Base-by-base conservation (phyloP, 2,329 filamentous ascomycete genomes). In the Penicillium rolfsii region DNA sequence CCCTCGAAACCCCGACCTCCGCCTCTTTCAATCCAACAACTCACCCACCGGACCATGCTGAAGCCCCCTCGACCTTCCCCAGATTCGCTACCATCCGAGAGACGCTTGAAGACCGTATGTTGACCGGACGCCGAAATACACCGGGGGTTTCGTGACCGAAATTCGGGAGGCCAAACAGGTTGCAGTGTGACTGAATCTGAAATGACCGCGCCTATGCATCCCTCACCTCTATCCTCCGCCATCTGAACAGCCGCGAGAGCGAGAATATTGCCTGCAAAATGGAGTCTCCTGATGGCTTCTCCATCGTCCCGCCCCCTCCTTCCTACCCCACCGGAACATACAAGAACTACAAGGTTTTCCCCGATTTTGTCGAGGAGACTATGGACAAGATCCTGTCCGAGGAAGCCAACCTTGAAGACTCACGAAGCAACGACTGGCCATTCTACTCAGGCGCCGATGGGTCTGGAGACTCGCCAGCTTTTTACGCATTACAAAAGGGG, bases 361-460 rank as follows among this genome's bases (percentile, higher is more conserved):
- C 63, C n/a, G 63, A 67, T 16, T 58, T 61, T 2, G 43, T 62
- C 35, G 59, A 64, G 3, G 61, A 57, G n/a, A 67, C 65, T 0
- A 50, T 72, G 26, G 64, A 74, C 12, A 35, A 58, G 26, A 74
- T 73, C 19, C 59, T 74, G 7, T 65, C 65, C 0, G 70, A 73
- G 19, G 67, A 73, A 48, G 57, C 64, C 14, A 68, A 57, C 35
- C 62, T 70, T 28, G 52, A 54, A 41, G 64, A 69, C 26, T 55
- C 41, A 3, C 48, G 33, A n/a, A 45, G 56, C 38, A 41, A 52
- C 19, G 41, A 64, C 14, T 64, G 55, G 54, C 50, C 53, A 6
- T 19, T 49, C 5, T 30, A 58, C 28, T 35, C 57, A 8, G 57
- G 52, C 2, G 22, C 45, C 26, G 28, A 26, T 28, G 28, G 16